A percentile compares a stretch with the other conserved stretches of the same genome.
phyloP scores from a whole-genome alignment of 1,139 yeast genomes.

The Geotrichum bryndzae region DNA sequence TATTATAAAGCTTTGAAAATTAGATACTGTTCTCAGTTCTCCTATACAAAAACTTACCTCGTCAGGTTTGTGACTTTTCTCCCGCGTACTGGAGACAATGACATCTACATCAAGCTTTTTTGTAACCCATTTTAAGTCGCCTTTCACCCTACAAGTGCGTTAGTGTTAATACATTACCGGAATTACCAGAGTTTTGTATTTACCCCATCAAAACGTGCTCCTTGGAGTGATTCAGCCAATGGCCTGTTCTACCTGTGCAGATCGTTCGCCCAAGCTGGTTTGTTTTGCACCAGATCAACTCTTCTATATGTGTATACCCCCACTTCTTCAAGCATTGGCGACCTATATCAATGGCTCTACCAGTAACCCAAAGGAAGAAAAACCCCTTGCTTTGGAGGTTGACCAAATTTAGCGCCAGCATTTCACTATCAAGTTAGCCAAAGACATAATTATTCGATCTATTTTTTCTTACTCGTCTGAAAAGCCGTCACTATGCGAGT shows the following conservation, averaged over 20 bases:
- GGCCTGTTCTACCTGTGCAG: conserved; percentile 94
- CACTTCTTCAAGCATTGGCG: conserved; percentile 67
- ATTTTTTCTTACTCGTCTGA: conserved; percentile 27
- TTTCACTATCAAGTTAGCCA: conserved; percentile 37
- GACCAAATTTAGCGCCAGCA: conserved; percentile 58
- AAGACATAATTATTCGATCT: neutral
- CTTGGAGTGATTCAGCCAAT: conserved; percentile 92
- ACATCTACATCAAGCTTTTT: conserved; percentile 64
- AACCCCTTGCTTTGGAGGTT: conserved; percentile 78
- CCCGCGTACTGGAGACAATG: conserved; percentile 76
- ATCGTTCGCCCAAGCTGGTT: conserved; percentile 83
- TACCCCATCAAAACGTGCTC: conserved; percentile 80
- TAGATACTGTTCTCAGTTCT: neutral
- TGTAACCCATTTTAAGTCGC: conserved; percentile 69
- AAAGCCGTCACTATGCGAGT: conserved; percentile 45
- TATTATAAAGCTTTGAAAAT: conserved; percentile 48
- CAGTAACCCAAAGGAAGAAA: conserved; percentile 86
- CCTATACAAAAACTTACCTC: conserved; percentile 40
- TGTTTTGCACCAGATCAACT: conserved; percentile 83
- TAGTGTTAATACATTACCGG: neutral
- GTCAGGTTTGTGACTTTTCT: conserved; percentile 87
- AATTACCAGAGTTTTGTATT: conserved; percentile 11
- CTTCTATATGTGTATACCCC: conserved; percentile 78
- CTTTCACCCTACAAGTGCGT: conserved; percentile 45
- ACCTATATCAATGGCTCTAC: conserved; percentile 85